These are phyloP conservation scores for Ophiorrhiza pumila DNA, from an alignment of 257 asterid genomes.

Conservation along the genomic window DNA sequence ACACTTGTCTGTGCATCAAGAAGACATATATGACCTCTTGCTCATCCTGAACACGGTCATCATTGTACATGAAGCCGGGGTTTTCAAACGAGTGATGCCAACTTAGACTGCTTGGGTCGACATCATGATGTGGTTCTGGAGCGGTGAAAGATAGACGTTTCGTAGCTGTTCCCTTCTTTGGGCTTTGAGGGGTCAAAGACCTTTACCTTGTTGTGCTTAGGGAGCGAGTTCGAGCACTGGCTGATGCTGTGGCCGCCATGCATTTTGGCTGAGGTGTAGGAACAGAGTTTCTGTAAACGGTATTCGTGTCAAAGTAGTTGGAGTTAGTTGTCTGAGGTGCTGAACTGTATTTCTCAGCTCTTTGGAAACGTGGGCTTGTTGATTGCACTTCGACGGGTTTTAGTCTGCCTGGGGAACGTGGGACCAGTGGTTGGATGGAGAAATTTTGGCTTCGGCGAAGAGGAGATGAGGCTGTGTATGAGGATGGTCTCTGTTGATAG, in stretches of 20 bases:
- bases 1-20: constrained; percentile 2
- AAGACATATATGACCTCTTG: constrained; percentile 11
- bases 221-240: constrained; percentile 64
- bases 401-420: constrained; percentile 35
- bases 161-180: constrained; percentile 33
- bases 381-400: constrained; percentile 33
- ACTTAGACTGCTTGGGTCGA: background rate
- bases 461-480: constrained; percentile 30
- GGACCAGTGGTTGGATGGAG: constrained; percentile 28
- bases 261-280: constrained; percentile 45
- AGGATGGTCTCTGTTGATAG: constrained; percentile 11
- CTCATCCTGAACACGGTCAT: background rate
- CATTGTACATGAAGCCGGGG: background rate
- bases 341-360: constrained; percentile 23
- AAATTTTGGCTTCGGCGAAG: constrained; percentile 14
- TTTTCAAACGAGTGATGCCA: constrained; percentile 3
- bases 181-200: constrained; percentile 47
- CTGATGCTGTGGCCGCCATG: constrained; percentile 77
- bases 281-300: constrained; percentile 30
- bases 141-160: constrained; percentile 55
- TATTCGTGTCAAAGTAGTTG: constrained; percentile 26
- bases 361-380: constrained; percentile 32
- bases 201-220: constrained; percentile 60
- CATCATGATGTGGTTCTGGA: constrained; percentile 18
- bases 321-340: constrained; percentile 29